Evolutionary conservation across 495 filamentous ascomycete genomes (phyloP), one percentile per base, ranked within the genome.

Genomic region (Oleoguttula mirabilis): DNA sequence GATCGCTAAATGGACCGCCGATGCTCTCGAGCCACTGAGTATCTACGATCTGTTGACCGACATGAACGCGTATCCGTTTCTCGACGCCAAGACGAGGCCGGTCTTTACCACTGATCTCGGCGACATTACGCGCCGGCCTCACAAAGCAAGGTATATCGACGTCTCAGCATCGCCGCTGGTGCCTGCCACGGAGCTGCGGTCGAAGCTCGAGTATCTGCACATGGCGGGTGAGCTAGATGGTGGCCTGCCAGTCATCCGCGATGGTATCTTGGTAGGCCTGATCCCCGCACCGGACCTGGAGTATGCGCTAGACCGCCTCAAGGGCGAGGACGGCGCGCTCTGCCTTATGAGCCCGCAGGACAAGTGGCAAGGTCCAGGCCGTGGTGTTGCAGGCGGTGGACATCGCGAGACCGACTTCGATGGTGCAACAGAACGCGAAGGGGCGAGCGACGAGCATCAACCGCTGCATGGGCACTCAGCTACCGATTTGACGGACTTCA

Each of bases 21-120:
- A 96, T 60, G 88, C 88, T 7, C 70, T 98, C 28, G 90, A 98
- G 58, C 90, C 90, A 33, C 71, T 84, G 28, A 92, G 84, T 59
- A 96, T 98, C 45, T 98, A 98, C 51, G 88, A 96, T 58, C 70
- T 98, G 12, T 69, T 98, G 21, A 95, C 88, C 0, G 85, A 93
- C 51, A 85, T 98, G 79, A 96, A 98, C 60, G 82, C 85, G 8
- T 98, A 96, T 50, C 90, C 90, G 1, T 92, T 87, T 63, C 73
- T 98, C 21, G 85, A 93, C 63, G 93, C 86, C 63, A 98, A 96
- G 55, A 72, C 85, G 38, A 85, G 88, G 36, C 84, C 87, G 3
- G 66, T 88, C 20, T 90, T 93, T 60, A 92, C 87, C 6, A 75
- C 78, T 3, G 77, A 84, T 30, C 70, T 98, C 3, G 79, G 77